Conservation (phyloP, 2,329 filamentous ascomycete species). For the Nigrospora oryzae region DNA sequence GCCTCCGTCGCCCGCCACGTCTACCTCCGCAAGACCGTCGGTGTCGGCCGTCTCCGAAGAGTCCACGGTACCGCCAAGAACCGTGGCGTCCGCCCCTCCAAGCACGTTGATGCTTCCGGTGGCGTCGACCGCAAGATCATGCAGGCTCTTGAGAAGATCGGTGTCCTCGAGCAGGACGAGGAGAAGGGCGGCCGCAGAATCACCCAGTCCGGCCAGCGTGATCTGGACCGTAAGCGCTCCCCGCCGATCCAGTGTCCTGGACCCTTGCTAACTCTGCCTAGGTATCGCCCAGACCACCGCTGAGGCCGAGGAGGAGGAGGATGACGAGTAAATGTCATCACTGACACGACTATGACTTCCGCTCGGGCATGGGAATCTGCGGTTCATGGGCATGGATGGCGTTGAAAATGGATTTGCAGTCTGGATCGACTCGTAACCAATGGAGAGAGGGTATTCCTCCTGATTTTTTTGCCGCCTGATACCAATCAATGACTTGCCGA, state of each 20-base stretch:
- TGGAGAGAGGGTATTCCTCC: slow-evolving; percentile 1
- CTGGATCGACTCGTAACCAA: slow-evolving; percentile 1
- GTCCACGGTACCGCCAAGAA: slow-evolving; percentile 96
- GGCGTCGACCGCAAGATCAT: slow-evolving; percentile 95
- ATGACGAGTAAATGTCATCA: slow-evolving; percentile 50
- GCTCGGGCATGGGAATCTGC: slow-evolving; percentile 1
- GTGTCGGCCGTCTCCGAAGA: slow-evolving; percentile 95
- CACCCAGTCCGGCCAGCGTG: slow-evolving; percentile 95
- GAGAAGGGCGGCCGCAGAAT: slow-evolving; percentile 98
- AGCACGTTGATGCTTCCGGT: slow-evolving; percentile 94
- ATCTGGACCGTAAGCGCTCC: slow-evolving; percentile 71
- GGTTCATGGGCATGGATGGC: slow-evolving; percentile 4
- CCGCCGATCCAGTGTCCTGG: background rate
- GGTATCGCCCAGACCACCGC: slow-evolving; percentile 74
- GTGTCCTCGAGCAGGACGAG: slow-evolving; percentile 94
- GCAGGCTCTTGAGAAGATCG: slow-evolving; percentile 98
- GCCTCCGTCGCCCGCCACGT: slow-evolving; percentile 95
- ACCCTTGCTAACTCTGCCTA: slow-evolving; percentile 13
- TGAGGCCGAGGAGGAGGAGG: slow-evolving; percentile 62
- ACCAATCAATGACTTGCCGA: slow-evolving; percentile 1
- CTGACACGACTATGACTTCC: slow-evolving; percentile 1
- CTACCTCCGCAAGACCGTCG: slow-evolving; percentile 99
- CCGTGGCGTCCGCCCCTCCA: slow-evolving; percentile 81
- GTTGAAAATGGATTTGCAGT: slow-evolving; percentile 3
- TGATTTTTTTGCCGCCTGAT: background rate